Evolutionary conservation across 2,329 filamentous ascomycete species (phyloP).

Genomic region (Lanzia echinophila): DNA sequence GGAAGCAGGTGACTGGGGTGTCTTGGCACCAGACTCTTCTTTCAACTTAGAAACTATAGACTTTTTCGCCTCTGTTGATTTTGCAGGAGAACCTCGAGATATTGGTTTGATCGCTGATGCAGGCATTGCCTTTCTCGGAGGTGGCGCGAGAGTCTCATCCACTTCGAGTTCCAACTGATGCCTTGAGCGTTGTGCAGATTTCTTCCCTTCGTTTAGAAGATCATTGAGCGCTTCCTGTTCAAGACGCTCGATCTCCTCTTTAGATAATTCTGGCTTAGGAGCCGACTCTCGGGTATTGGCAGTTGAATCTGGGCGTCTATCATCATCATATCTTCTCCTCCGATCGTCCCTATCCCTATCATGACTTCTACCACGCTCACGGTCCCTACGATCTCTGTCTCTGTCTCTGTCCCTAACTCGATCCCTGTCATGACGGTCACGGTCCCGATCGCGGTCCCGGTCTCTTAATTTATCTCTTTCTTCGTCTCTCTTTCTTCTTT

Average conservation of each 20-base stretch:
- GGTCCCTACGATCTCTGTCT: slow-evolving; percentile 24
- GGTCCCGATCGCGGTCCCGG: slow-evolving; percentile 25
- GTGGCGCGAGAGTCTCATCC: slow-evolving; percentile 29
- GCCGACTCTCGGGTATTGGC: slow-evolving; percentile 11
- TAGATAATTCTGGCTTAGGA: slow-evolving; percentile 24
- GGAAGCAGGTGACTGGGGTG: slow-evolving; percentile 9
- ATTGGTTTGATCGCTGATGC: slow-evolving; percentile 31
- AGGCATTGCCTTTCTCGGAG: slow-evolving; percentile 29
- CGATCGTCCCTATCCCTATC: slow-evolving; percentile 26
- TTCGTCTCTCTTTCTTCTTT: slow-evolving; percentile 32
- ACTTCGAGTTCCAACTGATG: slow-evolving; percentile 30
- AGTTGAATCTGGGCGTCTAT: slow-evolving; percentile 14
- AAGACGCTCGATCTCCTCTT: slow-evolving; percentile 29
- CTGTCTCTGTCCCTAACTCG: slow-evolving; percentile 17
- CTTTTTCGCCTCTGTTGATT: slow-evolving; percentile 26
- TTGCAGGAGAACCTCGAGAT: slow-evolving; percentile 23
- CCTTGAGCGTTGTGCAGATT: slow-evolving; percentile 25
- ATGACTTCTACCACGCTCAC: slow-evolving; percentile 15
- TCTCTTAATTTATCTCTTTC: slow-evolving; percentile 18
- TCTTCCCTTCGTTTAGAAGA: slow-evolving; percentile 30
- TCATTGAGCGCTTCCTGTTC: slow-evolving; percentile 31
- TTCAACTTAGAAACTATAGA: slow-evolving; percentile 10
- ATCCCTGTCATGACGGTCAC: slow-evolving; percentile 27
- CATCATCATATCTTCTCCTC: slow-evolving; percentile 22
- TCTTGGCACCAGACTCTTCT: slow-evolving; percentile 21